Base-by-base conservation (phyloP, 345 rosid species). In the Populus alba region DNA sequence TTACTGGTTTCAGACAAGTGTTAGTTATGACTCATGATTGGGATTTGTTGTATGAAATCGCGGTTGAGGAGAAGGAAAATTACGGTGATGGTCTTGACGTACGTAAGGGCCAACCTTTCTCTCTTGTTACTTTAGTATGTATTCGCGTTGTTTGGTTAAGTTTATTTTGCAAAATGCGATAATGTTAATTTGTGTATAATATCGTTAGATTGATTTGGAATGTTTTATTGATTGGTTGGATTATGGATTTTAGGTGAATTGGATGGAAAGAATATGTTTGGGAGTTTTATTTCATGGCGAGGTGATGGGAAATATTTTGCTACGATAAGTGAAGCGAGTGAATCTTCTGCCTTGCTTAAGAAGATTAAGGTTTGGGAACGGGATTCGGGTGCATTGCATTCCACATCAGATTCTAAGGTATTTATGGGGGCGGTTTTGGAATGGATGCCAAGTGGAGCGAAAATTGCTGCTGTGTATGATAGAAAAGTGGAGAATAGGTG, bases 371-470 rank as follows among this genome's bases (percentile, higher is more conserved):
- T 96, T 75, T 96, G 99, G 99, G 99, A 94, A 80, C 88, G 95
- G 78, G 97, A 94, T 82, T 87, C 95, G 1, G 97, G 97, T 37
- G 79, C 86, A 10, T 73, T 91, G 82, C 97, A 86, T 85, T 88
- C 97, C 80, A 78, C 92, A 76, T 91, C 99, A 49, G 97, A 91
- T 81, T 49, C 88, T 49, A 90, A 89, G 83, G 76, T 83, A 65
- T 90, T 91, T 78, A 82, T 83, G 87, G 95, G 93, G 72, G 86
- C 86, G 75, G 81, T 88, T 79, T 80, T 96, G 85, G 98, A 92
- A 55, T 96, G 99, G 99, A 96, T 96, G 99, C 99, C 99, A 22
- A 94, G 92, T 80, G 99, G 98, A 66, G 97, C 94, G 7, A 96
- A 92, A 80, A 89, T 96, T 77, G 97, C 94, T n/a, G 88, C 94